Conservation (phyloP, 2,329 filamentous ascomycete genomes). For the Phyllosticta capitalensis region DNA sequence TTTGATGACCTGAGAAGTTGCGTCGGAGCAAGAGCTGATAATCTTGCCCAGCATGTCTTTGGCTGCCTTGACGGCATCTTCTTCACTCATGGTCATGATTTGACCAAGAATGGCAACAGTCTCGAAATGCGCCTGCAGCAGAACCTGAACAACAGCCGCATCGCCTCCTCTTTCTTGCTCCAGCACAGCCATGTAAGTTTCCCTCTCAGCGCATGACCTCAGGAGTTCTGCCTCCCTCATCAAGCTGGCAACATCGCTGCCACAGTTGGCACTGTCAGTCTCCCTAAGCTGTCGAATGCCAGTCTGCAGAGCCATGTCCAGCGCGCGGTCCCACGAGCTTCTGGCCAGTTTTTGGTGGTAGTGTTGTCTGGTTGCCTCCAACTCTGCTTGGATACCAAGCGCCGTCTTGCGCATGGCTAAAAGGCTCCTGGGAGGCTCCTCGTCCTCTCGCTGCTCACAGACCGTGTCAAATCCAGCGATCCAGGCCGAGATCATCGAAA, state of each 20-base stretch:
- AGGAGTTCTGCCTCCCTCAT: constrained; percentile 77
- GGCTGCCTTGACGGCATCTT: constrained; percentile 71
- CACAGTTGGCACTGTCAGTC: constrained; percentile 55
- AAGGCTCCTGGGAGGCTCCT: constrained; percentile 57
- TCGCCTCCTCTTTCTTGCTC: constrained; percentile 81
- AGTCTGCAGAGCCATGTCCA: constrained; percentile 82
- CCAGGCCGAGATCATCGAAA: constrained; percentile 81
- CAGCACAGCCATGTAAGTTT: constrained; percentile 64
- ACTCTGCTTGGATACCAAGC: constrained; percentile 75
- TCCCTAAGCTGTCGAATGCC: constrained; percentile 68
- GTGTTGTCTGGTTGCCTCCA: constrained; percentile 84
- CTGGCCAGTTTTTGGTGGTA: constrained; percentile 76
- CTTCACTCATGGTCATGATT: constrained; percentile 72
- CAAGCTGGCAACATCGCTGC: constrained; percentile 60
- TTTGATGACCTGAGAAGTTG: constrained; percentile 77
- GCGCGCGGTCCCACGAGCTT: constrained; percentile 73
- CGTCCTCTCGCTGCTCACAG: constrained; percentile 61
- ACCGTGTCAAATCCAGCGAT: constrained; percentile 82
- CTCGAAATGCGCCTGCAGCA: constrained; percentile 87
- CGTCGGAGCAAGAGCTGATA: constrained; percentile 63
- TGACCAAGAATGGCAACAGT: constrained; percentile 75
- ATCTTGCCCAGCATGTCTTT: constrained; percentile 68
- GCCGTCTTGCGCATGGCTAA: constrained; percentile 76
- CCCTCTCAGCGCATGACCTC: constrained; percentile 71
- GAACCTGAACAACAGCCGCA: constrained; percentile 65